These are phyloP conservation scores for Lachnellula subtilissima DNA, from an alignment of 2,329 filamentous ascomycete genomes.

Conservation along the genomic window DNA sequence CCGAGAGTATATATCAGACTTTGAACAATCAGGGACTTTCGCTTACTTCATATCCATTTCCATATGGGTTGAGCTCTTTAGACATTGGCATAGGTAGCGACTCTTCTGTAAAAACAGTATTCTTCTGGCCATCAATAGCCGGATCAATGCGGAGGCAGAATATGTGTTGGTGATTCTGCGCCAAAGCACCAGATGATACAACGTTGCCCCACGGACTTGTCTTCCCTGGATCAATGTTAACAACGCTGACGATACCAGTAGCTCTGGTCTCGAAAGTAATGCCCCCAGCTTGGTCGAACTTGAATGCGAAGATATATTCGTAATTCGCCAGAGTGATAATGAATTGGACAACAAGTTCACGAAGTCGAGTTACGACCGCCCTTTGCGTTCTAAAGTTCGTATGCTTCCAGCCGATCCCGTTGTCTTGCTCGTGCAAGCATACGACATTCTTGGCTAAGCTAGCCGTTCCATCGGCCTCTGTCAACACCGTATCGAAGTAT, in stretches of 20 bases:
- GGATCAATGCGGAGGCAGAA: slow-evolving; percentile 53
- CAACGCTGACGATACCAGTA: slow-evolving; percentile 55
- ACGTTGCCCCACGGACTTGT: slow-evolving; percentile 53
- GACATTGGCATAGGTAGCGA: slow-evolving; percentile 43
- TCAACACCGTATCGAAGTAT: slow-evolving; percentile 51
- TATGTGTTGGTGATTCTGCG: slow-evolving; percentile 53
- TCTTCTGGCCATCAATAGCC: slow-evolving; percentile 49
- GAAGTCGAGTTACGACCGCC: slow-evolving; percentile 55
- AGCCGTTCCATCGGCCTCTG: slow-evolving; percentile 50
- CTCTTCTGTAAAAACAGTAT: slow-evolving; percentile 51
- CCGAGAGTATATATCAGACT: too few relatives aligned
- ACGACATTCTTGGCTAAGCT: slow-evolving; percentile 53
- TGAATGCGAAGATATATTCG: slow-evolving; percentile 62
- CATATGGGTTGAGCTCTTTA: slow-evolving; percentile 45
- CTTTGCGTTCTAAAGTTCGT: slow-evolving; percentile 61
- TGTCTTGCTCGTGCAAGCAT: slow-evolving; percentile 65
- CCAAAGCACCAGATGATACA: slow-evolving; percentile 54
- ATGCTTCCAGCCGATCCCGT: slow-evolving; percentile 66
- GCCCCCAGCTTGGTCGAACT: slow-evolving; percentile 58
- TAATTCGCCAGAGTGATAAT: slow-evolving; percentile 67
- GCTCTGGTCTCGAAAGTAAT: slow-evolving; percentile 58
- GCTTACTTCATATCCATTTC: slow-evolving; percentile 42
- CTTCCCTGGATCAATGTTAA: slow-evolving; percentile 52
- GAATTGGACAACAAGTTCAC: slow-evolving; percentile 61
- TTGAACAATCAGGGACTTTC: too few relatives aligned